Evolutionary conservation across 2,329 filamentous ascomycete species (phyloP).

Genomic region (Fonsecaea multimorphosa): DNA sequence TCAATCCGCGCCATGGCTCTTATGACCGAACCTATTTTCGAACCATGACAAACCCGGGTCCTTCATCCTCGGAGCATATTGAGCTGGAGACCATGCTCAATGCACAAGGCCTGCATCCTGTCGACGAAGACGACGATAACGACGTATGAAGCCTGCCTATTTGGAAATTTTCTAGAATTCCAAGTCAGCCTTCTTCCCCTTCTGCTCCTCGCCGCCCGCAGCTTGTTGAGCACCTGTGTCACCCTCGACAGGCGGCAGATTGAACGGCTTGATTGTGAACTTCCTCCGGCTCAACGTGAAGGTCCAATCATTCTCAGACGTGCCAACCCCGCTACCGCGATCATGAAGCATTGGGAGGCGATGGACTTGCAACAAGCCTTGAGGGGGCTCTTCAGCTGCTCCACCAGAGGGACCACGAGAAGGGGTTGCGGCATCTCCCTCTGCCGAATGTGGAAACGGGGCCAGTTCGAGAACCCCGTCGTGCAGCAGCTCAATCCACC

Average conservation of each 20-base stretch:
- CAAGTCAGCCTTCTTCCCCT: slow-evolving; percentile 69
- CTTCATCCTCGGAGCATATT: slow-evolving; percentile 65
- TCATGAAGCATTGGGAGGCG: slow-evolving; percentile 85
- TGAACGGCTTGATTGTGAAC: slow-evolving; percentile 85
- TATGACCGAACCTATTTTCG: slow-evolving; percentile 64
- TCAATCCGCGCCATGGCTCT: slow-evolving; percentile 52
- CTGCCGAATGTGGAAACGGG: slow-evolving; percentile 68
- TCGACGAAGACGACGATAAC: slow-evolving; percentile 31
- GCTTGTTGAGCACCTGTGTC: slow-evolving; percentile 68
- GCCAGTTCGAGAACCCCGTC: slow-evolving; percentile 89
- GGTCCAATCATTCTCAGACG: slow-evolving; percentile 81
- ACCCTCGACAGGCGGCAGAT: slow-evolving; percentile 82
- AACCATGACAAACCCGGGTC: slow-evolving; percentile 60
- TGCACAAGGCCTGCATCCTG: slow-evolving; percentile 48
- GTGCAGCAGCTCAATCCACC: slow-evolving; percentile 83
- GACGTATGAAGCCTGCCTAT: neutral
- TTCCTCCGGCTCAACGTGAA: slow-evolving; percentile 86
- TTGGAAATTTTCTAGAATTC: slow-evolving; percentile 68
- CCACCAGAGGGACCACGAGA: slow-evolving; percentile 49
- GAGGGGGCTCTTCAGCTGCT: slow-evolving; percentile 75
- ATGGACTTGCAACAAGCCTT: slow-evolving; percentile 85
- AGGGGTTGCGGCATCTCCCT: slow-evolving; percentile 45
- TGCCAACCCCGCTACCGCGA: slow-evolving; percentile 75
- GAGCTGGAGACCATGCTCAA: slow-evolving; percentile 67
- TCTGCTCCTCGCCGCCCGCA: slow-evolving; percentile 48